Conservation (phyloP, 2,329 filamentous ascomycete genomes). For the Colletotrichum cordylinicola region DNA sequence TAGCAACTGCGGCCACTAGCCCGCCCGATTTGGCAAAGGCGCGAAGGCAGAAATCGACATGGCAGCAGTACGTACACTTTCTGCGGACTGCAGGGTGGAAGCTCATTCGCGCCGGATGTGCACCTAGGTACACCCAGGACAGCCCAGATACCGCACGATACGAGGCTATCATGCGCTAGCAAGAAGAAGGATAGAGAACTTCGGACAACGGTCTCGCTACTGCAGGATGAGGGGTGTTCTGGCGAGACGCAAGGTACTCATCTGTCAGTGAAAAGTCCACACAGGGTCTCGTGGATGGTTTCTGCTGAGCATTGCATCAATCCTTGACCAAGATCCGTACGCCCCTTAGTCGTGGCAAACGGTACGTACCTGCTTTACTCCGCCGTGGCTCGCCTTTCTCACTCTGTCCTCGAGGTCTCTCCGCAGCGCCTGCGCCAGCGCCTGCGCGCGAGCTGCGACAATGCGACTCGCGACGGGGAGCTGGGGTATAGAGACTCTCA, state of each 20-base stretch:
- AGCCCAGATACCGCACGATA: background rate
- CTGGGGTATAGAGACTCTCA: constrained; percentile 3
- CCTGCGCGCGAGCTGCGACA: background rate
- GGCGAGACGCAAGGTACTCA: background rate
- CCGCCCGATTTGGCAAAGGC: constrained; percentile 1
- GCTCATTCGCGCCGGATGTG: background rate
- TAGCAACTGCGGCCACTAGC: constrained; percentile 6
- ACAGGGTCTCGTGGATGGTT: background rate
- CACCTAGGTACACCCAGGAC: background rate
- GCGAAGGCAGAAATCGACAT: background rate
- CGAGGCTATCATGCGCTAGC: background rate
- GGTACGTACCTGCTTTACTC: background rate
- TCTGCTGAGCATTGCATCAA: background rate
- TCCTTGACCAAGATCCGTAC: background rate
- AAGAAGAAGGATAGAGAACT: background rate
- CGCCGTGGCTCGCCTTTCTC: background rate
- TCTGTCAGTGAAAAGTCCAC: background rate
- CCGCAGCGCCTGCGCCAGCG: background rate
- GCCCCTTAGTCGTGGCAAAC: background rate
- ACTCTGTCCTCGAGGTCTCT: background rate
- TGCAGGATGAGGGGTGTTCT: background rate
- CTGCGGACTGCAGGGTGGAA: background rate
- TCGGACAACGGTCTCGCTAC: background rate
- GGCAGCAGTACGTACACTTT: background rate
- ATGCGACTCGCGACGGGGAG: background rate